Evolutionary conservation across 495 filamentous ascomycete species (phyloP).

Genomic region (Letharia lupina): DNA sequence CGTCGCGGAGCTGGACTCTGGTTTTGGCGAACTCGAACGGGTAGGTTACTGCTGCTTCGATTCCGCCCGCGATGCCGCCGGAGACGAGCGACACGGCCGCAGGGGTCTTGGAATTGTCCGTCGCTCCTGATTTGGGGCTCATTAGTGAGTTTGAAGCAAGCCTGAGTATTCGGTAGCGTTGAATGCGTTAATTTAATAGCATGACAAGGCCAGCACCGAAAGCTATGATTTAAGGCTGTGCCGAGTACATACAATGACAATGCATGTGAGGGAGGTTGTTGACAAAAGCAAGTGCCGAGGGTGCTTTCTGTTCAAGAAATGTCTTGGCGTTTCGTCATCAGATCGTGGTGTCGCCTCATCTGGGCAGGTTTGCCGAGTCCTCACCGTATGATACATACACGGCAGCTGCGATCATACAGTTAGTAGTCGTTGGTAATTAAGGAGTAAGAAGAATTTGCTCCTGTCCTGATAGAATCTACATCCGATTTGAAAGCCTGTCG

Average conservation of each 20-base stretch:
- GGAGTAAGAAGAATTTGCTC: no score
- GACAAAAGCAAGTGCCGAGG: background rate
- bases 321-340: slow-evolving; percentile 1
- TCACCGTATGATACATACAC: no score
- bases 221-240: background rate
- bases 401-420: no score
- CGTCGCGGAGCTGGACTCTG: slow-evolving; percentile 47
- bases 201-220: background rate
- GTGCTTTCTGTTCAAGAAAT: background rate
- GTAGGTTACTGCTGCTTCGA: slow-evolving; percentile 51
- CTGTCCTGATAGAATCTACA: no score
- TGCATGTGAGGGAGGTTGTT: background rate
- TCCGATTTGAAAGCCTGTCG: no score
- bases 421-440: no score
- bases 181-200: background rate
- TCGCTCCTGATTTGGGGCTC: background rate
- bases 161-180: background rate
- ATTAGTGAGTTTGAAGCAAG: background rate
- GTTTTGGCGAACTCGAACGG: slow-evolving; percentile 66
- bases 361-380: background rate
- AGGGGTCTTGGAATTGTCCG: slow-evolving; percentile 25
- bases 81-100: slow-evolving; percentile 42
- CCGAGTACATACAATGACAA: background rate
- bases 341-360: no score
- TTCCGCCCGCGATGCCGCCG: slow-evolving; percentile 46